Evolutionary conservation across 2,329 filamentous ascomycete genomes (phyloP), one percentile per base, ranked within the genome.

Genomic region (Gnomoniopsis sp.): DNA sequence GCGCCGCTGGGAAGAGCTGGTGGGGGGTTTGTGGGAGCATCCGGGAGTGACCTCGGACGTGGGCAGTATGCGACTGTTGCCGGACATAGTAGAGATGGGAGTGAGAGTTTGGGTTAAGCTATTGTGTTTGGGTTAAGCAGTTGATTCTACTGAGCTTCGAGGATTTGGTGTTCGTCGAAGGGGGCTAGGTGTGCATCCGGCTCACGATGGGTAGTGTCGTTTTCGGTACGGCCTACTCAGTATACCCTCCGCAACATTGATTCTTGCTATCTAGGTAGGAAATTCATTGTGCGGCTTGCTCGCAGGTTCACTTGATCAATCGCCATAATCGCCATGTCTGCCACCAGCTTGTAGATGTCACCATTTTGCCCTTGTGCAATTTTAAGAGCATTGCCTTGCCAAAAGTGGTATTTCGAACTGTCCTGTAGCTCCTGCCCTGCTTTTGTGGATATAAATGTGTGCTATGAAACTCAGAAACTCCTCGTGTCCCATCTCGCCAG

Each of bases 41-140:
- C 53, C 3, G 57, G 49, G 33, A 44, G 21, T 26, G 49, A 58
- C 22, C 53, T 48, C 7, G 62, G 65, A 53, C 61, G 70, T 64
- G 63, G 67, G 57, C 53, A 55, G 4, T 69, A 69, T 72, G 54
- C 67, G 17, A 67, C 67, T 6, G 59, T 71, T 23, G 57, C 59
- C 7, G 53, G 56, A 19, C 58, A 59, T 55, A 61, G 59, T 56
- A 57, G 59, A 38, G 56, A 59, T 21, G 51, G 53, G 43, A 61
- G 59, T 33, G 21, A 21, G 33, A 30, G 36, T 12, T 53, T 48
- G 47, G 43, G 52, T 44, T 57, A 11, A 56, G 15, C 14, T 30
- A 17, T 17, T 17, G 26, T 15, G 1, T 3, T 11, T 33, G 3
- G 8, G 3, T 15, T 15, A n/a, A n/a, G 38, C n/a, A 41, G 6